phyloP scores from a whole-genome alignment of 495 filamentous ascomycete species.

The Penicillium turbatum region DNA sequence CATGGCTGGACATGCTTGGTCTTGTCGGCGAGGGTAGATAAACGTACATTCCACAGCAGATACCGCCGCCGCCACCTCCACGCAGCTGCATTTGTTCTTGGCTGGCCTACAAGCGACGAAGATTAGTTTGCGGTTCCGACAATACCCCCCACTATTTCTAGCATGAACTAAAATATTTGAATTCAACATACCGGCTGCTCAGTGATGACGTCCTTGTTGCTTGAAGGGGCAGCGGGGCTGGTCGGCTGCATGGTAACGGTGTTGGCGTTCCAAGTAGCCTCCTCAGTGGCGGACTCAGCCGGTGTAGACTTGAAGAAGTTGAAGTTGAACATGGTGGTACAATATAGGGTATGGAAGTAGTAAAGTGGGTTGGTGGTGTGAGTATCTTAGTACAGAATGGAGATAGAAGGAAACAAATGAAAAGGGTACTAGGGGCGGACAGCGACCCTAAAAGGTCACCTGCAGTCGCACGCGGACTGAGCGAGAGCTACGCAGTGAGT shows the following conservation, averaged over 20 bases:
- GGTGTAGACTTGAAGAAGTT: conserved; percentile 39
- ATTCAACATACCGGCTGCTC: conserved; percentile 35
- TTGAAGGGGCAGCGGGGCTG: conserved; percentile 32
- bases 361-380: not conserved
- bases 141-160: not conserved
- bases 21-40: not conserved
- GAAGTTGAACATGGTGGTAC: conserved; percentile 32
- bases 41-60: conserved; percentile 46
- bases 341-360: not conserved
- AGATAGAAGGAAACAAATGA: not conserved
- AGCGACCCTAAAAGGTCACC: too few species aligned
- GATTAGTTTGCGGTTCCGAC: conserved; percentile 7
- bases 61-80: conserved; percentile 39
- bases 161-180: not conserved
- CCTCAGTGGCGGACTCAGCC: conserved; percentile 18
- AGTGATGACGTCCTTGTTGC: conserved; percentile 27
- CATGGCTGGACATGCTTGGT: not conserved
- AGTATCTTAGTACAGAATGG: not conserved
- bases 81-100: conserved; percentile 42
- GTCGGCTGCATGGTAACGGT: conserved; percentile 41
- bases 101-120: conserved; percentile 15
- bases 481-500: too few species aligned
- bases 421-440: too few species aligned
- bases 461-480: too few species aligned
- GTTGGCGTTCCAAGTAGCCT: conserved; percentile 34